A percentile compares a stretch with the other conserved stretches of the same genome.
phyloP scores from a whole-genome alignment of 2,329 filamentous ascomycete genomes.

The Corniculantispora saksenae region DNA sequence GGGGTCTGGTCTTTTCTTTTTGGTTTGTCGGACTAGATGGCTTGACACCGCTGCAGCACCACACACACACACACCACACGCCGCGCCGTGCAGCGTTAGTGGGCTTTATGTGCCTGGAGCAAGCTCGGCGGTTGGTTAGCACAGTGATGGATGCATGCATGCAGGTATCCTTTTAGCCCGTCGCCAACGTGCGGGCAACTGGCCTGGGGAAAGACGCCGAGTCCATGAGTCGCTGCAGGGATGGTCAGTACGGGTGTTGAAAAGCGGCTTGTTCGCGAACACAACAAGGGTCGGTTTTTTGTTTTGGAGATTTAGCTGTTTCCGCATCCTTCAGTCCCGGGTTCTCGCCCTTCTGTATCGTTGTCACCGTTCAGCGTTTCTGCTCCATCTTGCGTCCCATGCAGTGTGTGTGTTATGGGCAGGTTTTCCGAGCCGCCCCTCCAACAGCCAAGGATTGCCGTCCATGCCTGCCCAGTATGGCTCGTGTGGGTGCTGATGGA shows the following conservation, averaged over 20 bases:
- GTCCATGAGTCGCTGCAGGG: slow-evolving; percentile 19
- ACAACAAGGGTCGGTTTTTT: background rate
- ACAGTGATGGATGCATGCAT: slow-evolving; percentile 27
- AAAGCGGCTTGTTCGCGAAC: too few relatives aligned
- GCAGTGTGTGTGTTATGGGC: slow-evolving; percentile 20
- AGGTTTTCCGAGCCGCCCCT: slow-evolving; percentile 12
- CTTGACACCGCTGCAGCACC: slow-evolving; percentile 5
- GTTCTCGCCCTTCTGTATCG: background rate
- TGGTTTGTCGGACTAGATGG: slow-evolving; percentile 19
- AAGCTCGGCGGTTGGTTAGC: slow-evolving; percentile 21
- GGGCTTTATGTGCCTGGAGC: slow-evolving; percentile 15
- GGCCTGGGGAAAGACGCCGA: slow-evolving; percentile 25
- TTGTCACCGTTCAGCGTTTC: slow-evolving; percentile 1
- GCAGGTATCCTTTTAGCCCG: slow-evolving; percentile 5
- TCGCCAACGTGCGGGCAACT: slow-evolving; percentile 34
- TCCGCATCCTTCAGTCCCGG: background rate
- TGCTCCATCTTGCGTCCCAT: slow-evolving; percentile 18
- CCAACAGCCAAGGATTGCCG: slow-evolving; percentile 16
- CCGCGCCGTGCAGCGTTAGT: background rate
- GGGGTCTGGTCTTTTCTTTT: slow-evolving; percentile 22
- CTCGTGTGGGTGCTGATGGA: slow-evolving; percentile 30
- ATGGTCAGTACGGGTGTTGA: background rate
- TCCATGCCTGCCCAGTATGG: slow-evolving; percentile 21
- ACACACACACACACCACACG: background rate
- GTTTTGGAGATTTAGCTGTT: background rate